A percentile compares a stretch with the other conserved stretches of the same genome.
Evolutionary conservation across 1,284 basidiomycete species (phyloP).

Genomic region (Limonomyces culmigenus): DNA sequence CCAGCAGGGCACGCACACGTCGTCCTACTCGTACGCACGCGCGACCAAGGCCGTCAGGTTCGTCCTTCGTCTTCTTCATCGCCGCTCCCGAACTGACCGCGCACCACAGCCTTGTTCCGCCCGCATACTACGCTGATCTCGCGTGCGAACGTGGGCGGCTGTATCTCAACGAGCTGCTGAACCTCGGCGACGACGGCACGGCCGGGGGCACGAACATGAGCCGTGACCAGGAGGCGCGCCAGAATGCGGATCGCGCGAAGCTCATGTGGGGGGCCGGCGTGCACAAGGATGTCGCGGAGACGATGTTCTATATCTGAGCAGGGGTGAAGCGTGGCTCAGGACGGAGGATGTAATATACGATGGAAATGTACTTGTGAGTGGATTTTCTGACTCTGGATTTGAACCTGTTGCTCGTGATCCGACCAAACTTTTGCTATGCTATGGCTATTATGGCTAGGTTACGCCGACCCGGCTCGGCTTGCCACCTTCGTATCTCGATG

Average conservation of each 20-base stretch:
- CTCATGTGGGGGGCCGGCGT: conserved; percentile 46
- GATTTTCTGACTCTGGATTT: no score
- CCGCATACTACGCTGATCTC: conserved; percentile 63
- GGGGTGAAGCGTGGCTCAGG: no score
- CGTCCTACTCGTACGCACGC: conserved; percentile 54
- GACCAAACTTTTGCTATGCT: no score
- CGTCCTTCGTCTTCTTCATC: neutral
- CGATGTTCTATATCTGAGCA: conserved; percentile 59
- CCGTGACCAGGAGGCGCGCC: conserved; percentile 24
- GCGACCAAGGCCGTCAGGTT: conserved; percentile 35
- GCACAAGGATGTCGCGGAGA: conserved; percentile 34
- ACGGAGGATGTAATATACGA: no score
- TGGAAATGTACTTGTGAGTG: no score
- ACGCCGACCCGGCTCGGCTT: no score
- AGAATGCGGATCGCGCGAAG: conserved; percentile 33
- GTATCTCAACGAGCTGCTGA: conserved; percentile 51
- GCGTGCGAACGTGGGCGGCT: conserved; percentile 59
- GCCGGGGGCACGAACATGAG: conserved; percentile 10
- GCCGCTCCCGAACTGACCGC: conserved; percentile 45
- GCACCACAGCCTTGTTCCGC: conserved; percentile 57
- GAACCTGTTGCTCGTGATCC: no score
- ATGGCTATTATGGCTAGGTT: no score
- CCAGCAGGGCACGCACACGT: conserved; percentile 46
- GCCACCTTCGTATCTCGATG: no score
- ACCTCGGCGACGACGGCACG: conserved; percentile 21